Conservation (phyloP, 2,329 filamentous ascomycete species). For the Tolypocladium tundrense region DNA sequence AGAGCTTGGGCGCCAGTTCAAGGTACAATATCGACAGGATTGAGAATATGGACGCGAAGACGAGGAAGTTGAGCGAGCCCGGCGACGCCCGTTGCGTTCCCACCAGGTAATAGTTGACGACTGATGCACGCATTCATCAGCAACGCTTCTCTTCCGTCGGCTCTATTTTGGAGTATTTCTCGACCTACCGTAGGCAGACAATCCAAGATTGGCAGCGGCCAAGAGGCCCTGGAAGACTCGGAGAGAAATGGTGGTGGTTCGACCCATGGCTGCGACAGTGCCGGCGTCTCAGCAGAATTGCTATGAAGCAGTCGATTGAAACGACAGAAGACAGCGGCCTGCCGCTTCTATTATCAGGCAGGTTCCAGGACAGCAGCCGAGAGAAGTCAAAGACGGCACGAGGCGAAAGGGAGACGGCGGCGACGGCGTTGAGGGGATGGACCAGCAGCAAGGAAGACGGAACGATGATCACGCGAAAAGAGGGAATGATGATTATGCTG, state of each 20-base stretch:
- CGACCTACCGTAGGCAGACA: conserved; percentile 11
- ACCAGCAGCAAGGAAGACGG: background rate
- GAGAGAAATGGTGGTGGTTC: conserved; percentile 4
- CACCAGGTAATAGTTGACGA: conserved; percentile 49
- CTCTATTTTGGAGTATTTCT: background rate
- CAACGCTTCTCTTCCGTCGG: background rate
- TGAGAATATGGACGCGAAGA: conserved; percentile 44
- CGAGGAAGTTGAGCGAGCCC: conserved; percentile 45
- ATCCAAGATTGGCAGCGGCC: conserved; percentile 7
- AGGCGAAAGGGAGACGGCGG: background rate
- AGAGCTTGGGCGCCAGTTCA: conserved; percentile 36
- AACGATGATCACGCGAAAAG: background rate
- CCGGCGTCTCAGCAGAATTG: background rate
- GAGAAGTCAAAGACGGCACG: background rate
- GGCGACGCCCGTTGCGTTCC: conserved; percentile 46
- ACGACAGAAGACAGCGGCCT: background rate
- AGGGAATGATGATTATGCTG: background rate
- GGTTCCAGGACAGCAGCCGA: background rate
- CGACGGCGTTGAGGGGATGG: background rate
- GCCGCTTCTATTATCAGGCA: background rate
- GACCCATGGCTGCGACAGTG: conserved; percentile 6
- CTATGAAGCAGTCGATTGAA: background rate
- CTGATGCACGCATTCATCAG: conserved; percentile 21
- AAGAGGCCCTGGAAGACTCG: conserved; percentile 9
- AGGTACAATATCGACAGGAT: conserved; percentile 45